A percentile compares a stretch with the other conserved stretches of the same genome.
phyloP scores from a whole-genome alignment of 805 yeast species.

The Sugiyamaella floridensis region DNA sequence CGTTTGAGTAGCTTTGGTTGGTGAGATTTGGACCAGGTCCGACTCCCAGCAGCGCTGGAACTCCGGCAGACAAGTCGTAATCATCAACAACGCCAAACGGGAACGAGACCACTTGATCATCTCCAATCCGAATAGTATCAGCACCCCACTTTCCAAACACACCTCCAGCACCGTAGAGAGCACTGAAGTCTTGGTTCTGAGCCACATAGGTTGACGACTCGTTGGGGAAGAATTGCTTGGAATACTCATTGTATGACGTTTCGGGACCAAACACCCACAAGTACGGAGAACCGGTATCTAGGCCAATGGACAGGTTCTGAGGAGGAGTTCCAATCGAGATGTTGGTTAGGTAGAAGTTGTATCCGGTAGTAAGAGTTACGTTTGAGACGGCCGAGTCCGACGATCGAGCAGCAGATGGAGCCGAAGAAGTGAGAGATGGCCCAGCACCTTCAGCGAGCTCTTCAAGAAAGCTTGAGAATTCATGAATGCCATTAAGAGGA shows the following conservation, averaged over 20 bases:
- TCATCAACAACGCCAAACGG: conserved; percentile 28
- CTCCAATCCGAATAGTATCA: conserved; percentile 23
- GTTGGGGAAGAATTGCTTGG: conserved; percentile 24
- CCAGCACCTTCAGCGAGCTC: background rate
- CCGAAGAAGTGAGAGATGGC: background rate
- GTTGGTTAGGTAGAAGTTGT: conserved; percentile 32
- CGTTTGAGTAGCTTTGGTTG: conserved; percentile 45
- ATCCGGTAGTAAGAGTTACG: conserved; percentile 23
- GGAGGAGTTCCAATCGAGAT: conserved; percentile 38
- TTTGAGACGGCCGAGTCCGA: conserved; percentile 8
- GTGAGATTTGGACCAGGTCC: conserved; percentile 46
- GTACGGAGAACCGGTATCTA: conserved; percentile 48
- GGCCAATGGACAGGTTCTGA: conserved; percentile 36
- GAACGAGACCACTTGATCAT: conserved; percentile 16
- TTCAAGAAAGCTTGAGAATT: background rate
- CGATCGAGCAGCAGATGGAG: background rate
- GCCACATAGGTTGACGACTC: conserved; percentile 28
- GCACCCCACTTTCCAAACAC: conserved; percentile 29
- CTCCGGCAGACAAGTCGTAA: conserved; percentile 43
- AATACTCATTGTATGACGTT: conserved; percentile 22
- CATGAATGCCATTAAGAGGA: background rate
- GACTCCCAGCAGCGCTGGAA: conserved; percentile 46
- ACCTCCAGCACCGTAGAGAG: conserved; percentile 34
- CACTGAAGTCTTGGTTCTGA: conserved; percentile 33
- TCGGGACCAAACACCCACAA: conserved; percentile 40